These are phyloP conservation scores for Trichoderma harzianum DNA, from an alignment of 2,329 filamentous ascomycete species.

Conservation along the genomic window DNA sequence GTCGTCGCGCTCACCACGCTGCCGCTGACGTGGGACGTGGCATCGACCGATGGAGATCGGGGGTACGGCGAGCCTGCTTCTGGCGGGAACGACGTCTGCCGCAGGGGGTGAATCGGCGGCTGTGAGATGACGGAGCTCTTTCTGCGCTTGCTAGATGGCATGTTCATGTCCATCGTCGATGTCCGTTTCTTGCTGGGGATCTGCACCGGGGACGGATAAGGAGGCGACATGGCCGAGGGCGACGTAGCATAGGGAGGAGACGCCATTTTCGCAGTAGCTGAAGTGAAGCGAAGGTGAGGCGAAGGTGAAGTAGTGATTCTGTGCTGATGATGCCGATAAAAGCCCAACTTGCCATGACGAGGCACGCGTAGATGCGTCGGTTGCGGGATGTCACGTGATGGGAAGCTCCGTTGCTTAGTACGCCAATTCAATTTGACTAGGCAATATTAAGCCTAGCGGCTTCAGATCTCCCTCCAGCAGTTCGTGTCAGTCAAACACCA, in stretches of 20 bases:
- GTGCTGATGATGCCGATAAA: neutral
- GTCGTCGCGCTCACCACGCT: conserved; percentile 50
- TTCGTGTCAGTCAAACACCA: neutral
- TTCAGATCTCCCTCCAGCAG: too few species aligned
- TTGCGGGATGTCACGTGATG: conserved; percentile 12
- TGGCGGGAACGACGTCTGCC: conserved; percentile 76
- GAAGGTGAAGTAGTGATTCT: too few species aligned
- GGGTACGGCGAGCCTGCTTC: conserved; percentile 50
- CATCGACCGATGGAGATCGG: conserved; percentile 65
- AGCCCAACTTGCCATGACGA: conserved; percentile 1
- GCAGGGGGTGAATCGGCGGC: conserved; percentile 63
- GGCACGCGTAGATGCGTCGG: conserved; percentile 8
- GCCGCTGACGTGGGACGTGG: conserved; percentile 57
- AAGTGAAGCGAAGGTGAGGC: neutral
- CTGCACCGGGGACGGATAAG: conserved; percentile 50
- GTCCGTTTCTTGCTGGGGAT: conserved; percentile 57
- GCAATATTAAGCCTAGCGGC: neutral
- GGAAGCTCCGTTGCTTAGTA: neutral
- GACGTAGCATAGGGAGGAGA: conserved; percentile 53
- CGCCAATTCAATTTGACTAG: neutral
- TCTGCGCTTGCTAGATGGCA: conserved; percentile 59
- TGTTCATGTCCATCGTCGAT: conserved; percentile 52
- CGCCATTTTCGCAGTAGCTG: conserved; percentile 40
- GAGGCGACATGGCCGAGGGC: conserved; percentile 53
- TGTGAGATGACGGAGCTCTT: conserved; percentile 65